These are phyloP conservation scores for Tetrapyrgos nigripes DNA, from an alignment of 1,284 basidiomycete species.

Conservation along the genomic window DNA sequence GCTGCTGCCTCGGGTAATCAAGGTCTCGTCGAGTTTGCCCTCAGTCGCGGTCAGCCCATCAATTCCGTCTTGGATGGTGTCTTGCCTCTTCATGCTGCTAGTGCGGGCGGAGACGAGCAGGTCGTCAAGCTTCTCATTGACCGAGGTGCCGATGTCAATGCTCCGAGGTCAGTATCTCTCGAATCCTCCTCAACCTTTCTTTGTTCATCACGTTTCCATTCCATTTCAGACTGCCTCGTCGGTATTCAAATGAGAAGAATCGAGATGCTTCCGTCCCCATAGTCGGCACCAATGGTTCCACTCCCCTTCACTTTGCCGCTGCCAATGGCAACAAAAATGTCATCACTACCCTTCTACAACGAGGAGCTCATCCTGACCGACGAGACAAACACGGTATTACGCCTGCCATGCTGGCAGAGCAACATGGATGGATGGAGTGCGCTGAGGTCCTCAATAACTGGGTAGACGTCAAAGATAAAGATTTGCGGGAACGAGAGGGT, in stretches of 20 bases:
- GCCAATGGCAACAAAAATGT: conserved; percentile 87
- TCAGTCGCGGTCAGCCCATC: conserved; percentile 92
- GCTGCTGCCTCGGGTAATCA: conserved; percentile 89
- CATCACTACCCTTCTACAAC: conserved; percentile 77
- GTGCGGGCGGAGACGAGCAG: conserved; percentile 83
- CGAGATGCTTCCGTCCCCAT: conserved; percentile 69
- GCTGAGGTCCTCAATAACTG: conserved; percentile 63
- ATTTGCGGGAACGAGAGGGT: conserved; percentile 53
- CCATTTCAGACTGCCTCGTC: conserved; percentile 67
- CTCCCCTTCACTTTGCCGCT: conserved; percentile 93
- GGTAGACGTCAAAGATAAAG: conserved; percentile 64
- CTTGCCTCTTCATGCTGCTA: conserved; percentile 90
- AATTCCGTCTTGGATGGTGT: conserved; percentile 94
- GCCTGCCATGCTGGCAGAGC: conserved; percentile 73
- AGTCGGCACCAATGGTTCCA: conserved; percentile 84
- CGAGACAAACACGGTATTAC: conserved; percentile 89
- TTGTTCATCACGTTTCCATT: conserved; percentile 10
- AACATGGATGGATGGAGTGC: conserved; percentile 71
- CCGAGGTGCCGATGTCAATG: conserved; percentile 92
- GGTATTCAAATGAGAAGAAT: conserved; percentile 79
- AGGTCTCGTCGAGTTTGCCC: conserved; percentile 86
- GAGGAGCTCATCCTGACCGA: conserved; percentile 80
- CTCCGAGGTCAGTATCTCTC: conserved; percentile 64
- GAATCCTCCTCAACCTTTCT: conserved; percentile 12
- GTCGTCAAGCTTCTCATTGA: conserved; percentile 90